Base-by-base conservation (phyloP, 2,329 filamentous ascomycete genomes). In the Fusarium annulatum region DNA sequence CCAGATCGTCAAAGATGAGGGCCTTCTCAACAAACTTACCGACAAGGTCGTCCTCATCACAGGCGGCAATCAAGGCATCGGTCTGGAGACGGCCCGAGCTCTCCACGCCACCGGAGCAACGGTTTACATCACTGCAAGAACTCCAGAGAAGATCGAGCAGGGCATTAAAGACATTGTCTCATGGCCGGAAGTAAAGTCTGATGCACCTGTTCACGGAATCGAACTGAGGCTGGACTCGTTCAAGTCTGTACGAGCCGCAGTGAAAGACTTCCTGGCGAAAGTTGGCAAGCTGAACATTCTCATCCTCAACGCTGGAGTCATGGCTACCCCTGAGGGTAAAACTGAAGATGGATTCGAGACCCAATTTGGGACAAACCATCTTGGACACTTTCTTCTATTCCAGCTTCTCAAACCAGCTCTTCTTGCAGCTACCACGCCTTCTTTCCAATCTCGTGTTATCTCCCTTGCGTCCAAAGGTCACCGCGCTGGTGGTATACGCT, bases 371-470 rank as follows among this genome's bases (percentile, higher is more conserved):
- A 73, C 69, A 3, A 80, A 80, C n/a, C 76, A 80, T 36, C 61
- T 80, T 3, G 67, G 72, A 0, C 78, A 80, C 12, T 80, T 80
- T 4, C 65, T 80, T 5, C 36, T 80, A 3, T 80, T 80, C 16
- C 66, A 79, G 78, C 84, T 79, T 0, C 80, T 90, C 34, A 85
- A 85, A 33, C 77, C 82, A 0, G 75, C 82, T 0, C 76, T 89
- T 11, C 76, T 88, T 0, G 71, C 80, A 0, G 81, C 81, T 9
- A 73, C 81, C 3, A 84, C 82, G 0, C 77, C 83, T 0, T 69
- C 76, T 0, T 86, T 85, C 59, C 76, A 82, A 9, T 87, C 84
- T 1, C 83, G 88, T 4, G 84, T 89, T 5, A 81, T 90, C 51
- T 77, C 80, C 2, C 75, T 89, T 2, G 81, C 85, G 0, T 86